Percentiles rank a stretch among this genome's conserved stretches.
Conservation (phyloP, 2,329 filamentous ascomycete genomes). For the Pleurostoma richardsiae region DNA sequence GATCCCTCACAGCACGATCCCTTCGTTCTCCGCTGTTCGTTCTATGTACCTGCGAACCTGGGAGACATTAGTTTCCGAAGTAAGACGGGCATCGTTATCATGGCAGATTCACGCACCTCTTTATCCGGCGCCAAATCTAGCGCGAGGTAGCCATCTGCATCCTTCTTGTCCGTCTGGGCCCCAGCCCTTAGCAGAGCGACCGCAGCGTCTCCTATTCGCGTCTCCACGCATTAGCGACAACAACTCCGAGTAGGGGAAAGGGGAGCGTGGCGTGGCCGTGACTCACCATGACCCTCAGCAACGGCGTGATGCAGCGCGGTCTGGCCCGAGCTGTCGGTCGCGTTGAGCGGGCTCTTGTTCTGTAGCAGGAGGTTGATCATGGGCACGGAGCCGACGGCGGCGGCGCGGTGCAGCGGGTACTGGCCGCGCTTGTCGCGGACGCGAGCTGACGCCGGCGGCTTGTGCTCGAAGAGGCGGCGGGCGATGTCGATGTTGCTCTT, state of each 20-base stretch:
- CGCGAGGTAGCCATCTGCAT: constrained; percentile 63
- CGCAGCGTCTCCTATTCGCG: constrained; percentile 64
- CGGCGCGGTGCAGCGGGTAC: constrained; percentile 84
- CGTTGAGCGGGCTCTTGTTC: constrained; percentile 74
- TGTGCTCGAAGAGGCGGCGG: constrained; percentile 67
- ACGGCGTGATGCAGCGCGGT: constrained; percentile 88
- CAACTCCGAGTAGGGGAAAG: background rate
- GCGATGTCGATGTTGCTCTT: constrained; percentile 84
- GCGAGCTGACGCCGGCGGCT: constrained; percentile 66
- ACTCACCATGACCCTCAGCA: constrained; percentile 65
- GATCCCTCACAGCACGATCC: constrained; percentile 52
- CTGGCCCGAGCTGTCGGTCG: constrained; percentile 74
- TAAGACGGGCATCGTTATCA: constrained; percentile 7
- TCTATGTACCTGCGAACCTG: constrained; percentile 73
- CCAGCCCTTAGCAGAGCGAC: constrained; percentile 78
- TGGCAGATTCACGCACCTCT: constrained; percentile 52
- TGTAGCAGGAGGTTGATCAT: constrained; percentile 77
- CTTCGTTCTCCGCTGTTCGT: constrained; percentile 76
- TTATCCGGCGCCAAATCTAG: constrained; percentile 82
- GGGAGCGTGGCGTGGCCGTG: background rate
- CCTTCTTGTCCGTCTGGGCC: constrained; percentile 75
- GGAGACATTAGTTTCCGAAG: constrained; percentile 3
- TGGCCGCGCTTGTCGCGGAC: constrained; percentile 85
- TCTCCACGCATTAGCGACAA: too few species aligned
- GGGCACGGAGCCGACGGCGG: constrained; percentile 82